phyloP scores from a whole-genome alignment of 179 eudicot species.

The Beta macrorhiza region DNA sequence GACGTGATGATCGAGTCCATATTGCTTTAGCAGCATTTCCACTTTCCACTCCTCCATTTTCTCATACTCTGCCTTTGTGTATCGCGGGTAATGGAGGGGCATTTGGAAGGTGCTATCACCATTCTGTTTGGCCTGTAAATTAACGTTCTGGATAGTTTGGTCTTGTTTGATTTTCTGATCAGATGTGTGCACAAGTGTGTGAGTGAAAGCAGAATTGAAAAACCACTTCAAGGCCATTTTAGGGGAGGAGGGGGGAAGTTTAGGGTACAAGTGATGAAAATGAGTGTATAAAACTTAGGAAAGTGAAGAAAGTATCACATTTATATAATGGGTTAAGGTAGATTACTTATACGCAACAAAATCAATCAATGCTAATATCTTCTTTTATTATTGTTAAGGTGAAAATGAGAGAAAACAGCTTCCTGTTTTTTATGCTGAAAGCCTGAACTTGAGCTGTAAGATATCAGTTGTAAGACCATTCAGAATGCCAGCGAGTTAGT shows the following conservation, averaged over 20 bases:
- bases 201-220: conserved; percentile 23
- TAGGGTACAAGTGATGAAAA: neutral
- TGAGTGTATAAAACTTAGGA: conserved; percentile 8
- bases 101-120: conserved; percentile 25
- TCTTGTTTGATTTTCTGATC: neutral
- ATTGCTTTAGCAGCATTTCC: conserved; percentile 35
- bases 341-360: conserved; percentile 34
- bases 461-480: neutral
- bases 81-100: conserved; percentile 47
- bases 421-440: conserved; percentile 18
- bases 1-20: conserved; percentile 37
- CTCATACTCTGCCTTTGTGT: conserved; percentile 34
- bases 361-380: conserved; percentile 21
- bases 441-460: conserved; percentile 29
- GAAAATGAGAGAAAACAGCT: conserved; percentile 1
- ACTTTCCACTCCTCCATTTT: conserved; percentile 47
- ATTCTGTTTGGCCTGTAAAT: neutral
- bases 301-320: neutral
- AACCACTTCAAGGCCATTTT: conserved; percentile 31
- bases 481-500: conserved; percentile 26
- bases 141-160: neutral
- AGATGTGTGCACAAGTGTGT: conserved; percentile 18
- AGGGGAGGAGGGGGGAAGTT: neutral
- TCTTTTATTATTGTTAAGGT: neutral
- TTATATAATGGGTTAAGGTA: conserved; percentile 23